A percentile compares a stretch with the other conserved stretches of the same genome.
Conservation (phyloP, 164 flowering plant genomes). For the Sedum album region DNA sequence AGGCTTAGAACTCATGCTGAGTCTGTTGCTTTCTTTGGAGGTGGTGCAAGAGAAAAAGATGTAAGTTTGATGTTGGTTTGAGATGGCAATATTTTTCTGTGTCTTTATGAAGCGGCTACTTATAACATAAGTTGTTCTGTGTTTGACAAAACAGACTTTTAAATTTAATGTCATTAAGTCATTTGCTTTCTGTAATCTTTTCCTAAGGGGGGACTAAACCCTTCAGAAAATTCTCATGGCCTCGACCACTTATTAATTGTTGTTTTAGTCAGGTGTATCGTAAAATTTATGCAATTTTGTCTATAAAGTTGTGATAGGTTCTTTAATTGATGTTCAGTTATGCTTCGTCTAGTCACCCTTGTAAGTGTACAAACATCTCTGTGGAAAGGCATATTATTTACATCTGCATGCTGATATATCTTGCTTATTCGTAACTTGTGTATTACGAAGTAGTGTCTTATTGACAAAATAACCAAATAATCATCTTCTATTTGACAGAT, state of each 20-base stretch:
- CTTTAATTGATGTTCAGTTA: neutral
- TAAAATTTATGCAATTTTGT: neutral
- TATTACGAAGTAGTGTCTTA: neutral
- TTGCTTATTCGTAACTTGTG: neutral
- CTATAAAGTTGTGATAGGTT: neutral
- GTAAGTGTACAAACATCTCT: neutral
- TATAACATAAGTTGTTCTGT: neutral
- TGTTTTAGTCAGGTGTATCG: neutral
- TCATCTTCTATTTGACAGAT: conserved; percentile 39
- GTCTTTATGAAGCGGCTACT: neutral
- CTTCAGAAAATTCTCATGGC: neutral
- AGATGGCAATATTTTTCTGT: neutral
- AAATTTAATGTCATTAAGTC: neutral
- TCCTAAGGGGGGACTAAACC: neutral
- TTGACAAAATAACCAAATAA: neutral
- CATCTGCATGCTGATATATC: neutral
- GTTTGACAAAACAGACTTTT: no score
- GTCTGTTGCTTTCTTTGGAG: conserved; percentile 98
- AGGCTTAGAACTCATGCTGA: conserved; percentile 95
- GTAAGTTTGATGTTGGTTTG: conserved; percentile 36
- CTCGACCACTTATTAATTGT: neutral
- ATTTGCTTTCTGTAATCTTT: neutral
- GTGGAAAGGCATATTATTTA: neutral
- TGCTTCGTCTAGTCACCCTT: neutral
- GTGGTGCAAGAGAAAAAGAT: conserved; percentile 88